phyloP scores from a whole-genome alignment of 306 rosid species.

The Hylodesmum podocarpum region DNA sequence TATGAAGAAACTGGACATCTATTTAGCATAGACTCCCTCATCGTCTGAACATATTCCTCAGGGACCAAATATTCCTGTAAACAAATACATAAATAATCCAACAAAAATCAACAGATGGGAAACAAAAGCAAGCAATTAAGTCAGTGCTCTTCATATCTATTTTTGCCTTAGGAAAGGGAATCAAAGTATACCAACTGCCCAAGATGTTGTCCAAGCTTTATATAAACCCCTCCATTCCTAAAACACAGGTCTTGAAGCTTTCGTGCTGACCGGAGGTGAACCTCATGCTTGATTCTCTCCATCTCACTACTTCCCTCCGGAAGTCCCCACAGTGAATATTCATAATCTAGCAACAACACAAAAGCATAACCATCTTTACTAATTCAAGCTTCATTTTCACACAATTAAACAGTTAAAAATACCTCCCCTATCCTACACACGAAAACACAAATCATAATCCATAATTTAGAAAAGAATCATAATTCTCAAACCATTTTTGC shows the following conservation, averaged over 20 bases:
- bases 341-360: conserved; percentile 60
- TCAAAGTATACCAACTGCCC: conserved; percentile 78
- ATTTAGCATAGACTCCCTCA: conserved; percentile 95
- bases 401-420: background rate
- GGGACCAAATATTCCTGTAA: conserved; percentile 88
- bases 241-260: conserved; percentile 85
- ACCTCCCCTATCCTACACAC: background rate
- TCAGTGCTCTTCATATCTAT: background rate
- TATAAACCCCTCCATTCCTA: conserved; percentile 91
- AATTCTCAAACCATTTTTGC: background rate
- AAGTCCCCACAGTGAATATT: conserved; percentile 76
- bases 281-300: conserved; percentile 67
- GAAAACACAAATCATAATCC: conserved; percentile 14
- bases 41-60: conserved; percentile 71
- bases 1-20: conserved; percentile 95
- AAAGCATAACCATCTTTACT: conserved; percentile 4
- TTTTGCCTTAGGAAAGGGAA: conserved; percentile 7
- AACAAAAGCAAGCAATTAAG: background rate
- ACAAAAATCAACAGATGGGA: conserved; percentile 5
- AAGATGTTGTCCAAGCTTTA: conserved; percentile 95
- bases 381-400: conserved; percentile 30
- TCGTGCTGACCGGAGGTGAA: conserved; percentile 86
- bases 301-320: conserved; percentile 73
- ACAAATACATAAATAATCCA: conserved; percentile 19
- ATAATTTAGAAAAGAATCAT: background rate